These are phyloP conservation scores for Neolentinus lepideus DNA, from an alignment of 1,284 basidiomycete genomes.

Conservation along the genomic window DNA sequence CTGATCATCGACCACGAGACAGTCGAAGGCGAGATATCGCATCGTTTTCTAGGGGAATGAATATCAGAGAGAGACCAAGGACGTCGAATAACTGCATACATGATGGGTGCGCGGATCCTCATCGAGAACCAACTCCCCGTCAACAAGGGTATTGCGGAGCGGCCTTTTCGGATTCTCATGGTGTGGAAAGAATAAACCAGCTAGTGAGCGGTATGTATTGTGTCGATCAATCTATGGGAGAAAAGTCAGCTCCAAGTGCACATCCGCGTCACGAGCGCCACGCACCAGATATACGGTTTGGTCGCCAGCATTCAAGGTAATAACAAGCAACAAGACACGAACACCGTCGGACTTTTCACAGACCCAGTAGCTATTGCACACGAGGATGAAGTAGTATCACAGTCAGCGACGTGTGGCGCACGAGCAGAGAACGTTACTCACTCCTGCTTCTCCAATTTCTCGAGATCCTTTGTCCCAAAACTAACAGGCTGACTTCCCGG, in stretches of 20 bases:
- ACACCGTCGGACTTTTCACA: slow-evolving; percentile 99
- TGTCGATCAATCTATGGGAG: slow-evolving; percentile 84
- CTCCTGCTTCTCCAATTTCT: slow-evolving; percentile 80
- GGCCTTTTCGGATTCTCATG: slow-evolving; percentile 62
- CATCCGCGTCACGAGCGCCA: slow-evolving; percentile 2
- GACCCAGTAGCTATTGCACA: slow-evolving; percentile 82
- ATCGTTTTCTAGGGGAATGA: slow-evolving; percentile 54
- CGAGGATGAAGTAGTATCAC: slow-evolving; percentile 2
- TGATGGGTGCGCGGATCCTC: slow-evolving; percentile 66
- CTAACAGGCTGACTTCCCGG: slow-evolving; percentile 93
- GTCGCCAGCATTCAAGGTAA: slow-evolving; percentile 51
- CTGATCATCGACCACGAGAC: slow-evolving; percentile 80
- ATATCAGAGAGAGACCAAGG: slow-evolving; percentile 2
- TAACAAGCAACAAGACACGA: slow-evolving; percentile 83
- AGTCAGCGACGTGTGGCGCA: background rate
- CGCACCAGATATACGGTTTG: slow-evolving; percentile 83
- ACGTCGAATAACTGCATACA: slow-evolving; percentile 32
- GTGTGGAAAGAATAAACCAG: slow-evolving; percentile 85
- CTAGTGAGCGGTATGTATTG: slow-evolving; percentile 75
- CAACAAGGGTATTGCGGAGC: slow-evolving; percentile 78
- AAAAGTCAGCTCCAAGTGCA: background rate
- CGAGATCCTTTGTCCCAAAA: slow-evolving; percentile 66
- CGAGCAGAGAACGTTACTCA: slow-evolving; percentile 24
- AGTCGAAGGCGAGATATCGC: slow-evolving; percentile 89
- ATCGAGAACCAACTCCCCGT: slow-evolving; percentile 94